Percentiles rank a stretch among this genome's conserved stretches.
These are phyloP conservation scores for Dendrobium catenatum DNA, from an alignment of 106 monocot genomes.

Conservation along the genomic window DNA sequence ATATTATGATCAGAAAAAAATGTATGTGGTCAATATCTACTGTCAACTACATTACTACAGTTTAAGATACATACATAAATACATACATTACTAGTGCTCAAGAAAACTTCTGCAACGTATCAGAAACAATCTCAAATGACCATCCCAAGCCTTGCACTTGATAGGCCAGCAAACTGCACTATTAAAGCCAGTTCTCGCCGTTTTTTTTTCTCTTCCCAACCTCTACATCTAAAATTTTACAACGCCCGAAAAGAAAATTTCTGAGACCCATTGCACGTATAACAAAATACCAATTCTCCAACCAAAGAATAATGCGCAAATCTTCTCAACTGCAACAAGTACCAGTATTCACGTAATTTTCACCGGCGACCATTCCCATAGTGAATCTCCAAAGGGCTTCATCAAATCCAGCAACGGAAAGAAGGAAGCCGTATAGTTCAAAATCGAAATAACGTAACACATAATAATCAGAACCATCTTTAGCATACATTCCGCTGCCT, in stretches of 20 bases:
- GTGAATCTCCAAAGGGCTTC: background rate
- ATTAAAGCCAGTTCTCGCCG: no score
- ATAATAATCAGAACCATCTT: background rate
- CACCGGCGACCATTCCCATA: background rate
- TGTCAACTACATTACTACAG: no score
- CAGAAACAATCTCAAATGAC: no score
- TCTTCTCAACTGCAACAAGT: background rate
- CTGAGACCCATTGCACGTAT: background rate
- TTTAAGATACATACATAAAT: no score
- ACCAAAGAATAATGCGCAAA: background rate
- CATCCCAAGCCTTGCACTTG: no score
- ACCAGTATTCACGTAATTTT: background rate
- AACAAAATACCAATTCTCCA: background rate
- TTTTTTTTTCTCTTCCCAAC: background rate
- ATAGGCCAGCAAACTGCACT: no score
- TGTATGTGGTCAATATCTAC: no score
- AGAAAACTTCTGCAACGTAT: no score
- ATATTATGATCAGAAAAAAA: no score
- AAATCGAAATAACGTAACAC: background rate
- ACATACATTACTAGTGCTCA: no score
- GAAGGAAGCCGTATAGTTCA: background rate
- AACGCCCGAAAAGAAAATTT: background rate
- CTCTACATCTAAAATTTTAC: background rate
- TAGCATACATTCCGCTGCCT: background rate
- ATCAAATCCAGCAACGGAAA: background rate